These are phyloP conservation scores for Epicoccum nigrum DNA, from an alignment of 2,329 filamentous ascomycete species.

Conservation along the genomic window DNA sequence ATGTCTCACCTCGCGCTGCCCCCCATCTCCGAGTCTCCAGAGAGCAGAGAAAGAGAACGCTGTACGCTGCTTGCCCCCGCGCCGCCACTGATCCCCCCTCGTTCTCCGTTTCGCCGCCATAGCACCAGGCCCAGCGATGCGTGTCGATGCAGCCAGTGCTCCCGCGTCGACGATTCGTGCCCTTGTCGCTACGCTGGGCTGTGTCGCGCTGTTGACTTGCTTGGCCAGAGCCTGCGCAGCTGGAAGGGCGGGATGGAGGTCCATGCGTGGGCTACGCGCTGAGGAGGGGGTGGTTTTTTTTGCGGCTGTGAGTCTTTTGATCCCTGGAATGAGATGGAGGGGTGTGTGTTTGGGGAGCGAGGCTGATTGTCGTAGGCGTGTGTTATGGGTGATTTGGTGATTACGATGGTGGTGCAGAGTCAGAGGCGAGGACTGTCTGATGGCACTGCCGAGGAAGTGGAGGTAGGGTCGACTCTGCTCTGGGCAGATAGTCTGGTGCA, in stretches of 20 bases:
- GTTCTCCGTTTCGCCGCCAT: constrained; percentile 14
- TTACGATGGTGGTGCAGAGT: neutral
- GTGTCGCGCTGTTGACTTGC: constrained; percentile 50
- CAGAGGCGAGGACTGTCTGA: neutral
- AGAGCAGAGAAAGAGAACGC: no score
- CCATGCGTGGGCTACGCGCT: constrained; percentile 54
- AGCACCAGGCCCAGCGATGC: constrained; percentile 19
- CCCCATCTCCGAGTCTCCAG: no score
- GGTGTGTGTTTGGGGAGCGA: no score
- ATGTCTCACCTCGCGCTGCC: no score
- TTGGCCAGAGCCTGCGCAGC: constrained; percentile 54
- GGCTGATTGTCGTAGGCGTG: constrained; percentile 15
- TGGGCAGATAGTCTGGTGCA: constrained; percentile 50
- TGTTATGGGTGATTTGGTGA: constrained; percentile 19
- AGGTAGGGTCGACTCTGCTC: neutral
- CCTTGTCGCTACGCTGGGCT: constrained; percentile 50
- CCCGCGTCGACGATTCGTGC: constrained; percentile 38
- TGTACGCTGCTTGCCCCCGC: no score
- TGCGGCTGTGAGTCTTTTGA: constrained; percentile 50
- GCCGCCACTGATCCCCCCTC: constrained; percentile 17
- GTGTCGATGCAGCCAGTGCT: constrained; percentile 25
- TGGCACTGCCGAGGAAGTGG: no score
- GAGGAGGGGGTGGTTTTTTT: constrained; percentile 56
- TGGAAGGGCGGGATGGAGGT: constrained; percentile 54
- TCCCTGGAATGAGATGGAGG: no score